Conservation (phyloP, 768 basidiomycete genomes). For the Boletus rex-veris region DNA sequence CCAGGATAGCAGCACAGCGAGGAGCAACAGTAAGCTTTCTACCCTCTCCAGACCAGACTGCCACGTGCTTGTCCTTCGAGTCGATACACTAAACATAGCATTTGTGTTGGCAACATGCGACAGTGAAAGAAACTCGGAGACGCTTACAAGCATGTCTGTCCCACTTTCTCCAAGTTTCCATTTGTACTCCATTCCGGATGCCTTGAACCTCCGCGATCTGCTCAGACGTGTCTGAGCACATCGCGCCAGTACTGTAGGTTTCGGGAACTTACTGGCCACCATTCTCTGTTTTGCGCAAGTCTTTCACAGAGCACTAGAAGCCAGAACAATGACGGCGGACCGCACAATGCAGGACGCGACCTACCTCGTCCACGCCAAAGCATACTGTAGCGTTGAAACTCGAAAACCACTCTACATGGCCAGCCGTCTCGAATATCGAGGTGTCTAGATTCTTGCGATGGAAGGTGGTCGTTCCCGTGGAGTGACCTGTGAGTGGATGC, state of each 20-base stretch:
- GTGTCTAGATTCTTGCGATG: slow-evolving; percentile 46
- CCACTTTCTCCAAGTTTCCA: slow-evolving; percentile 50
- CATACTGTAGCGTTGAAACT: slow-evolving; percentile 41
- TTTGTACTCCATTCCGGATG: slow-evolving; percentile 47
- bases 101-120: background rate
- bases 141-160: slow-evolving; percentile 44
- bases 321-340: background rate
- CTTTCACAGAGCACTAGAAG: slow-evolving; percentile 39
- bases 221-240: slow-evolving; percentile 1
- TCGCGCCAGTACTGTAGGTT: background rate
- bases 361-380: slow-evolving; percentile 49
- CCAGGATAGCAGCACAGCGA: slow-evolving; percentile 40
- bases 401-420: slow-evolving; percentile 51
- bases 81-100: slow-evolving; percentile 45
- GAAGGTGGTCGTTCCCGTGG: slow-evolving; percentile 43
- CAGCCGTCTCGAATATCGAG: slow-evolving; percentile 47
- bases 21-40: slow-evolving; percentile 39
- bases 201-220: slow-evolving; percentile 57
- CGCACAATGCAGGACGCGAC: background rate
- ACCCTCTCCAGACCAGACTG: slow-evolving; percentile 42
- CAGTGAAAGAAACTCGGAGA: background rate
- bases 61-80: slow-evolving; percentile 45
- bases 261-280: slow-evolving; percentile 42
- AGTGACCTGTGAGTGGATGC: slow-evolving; percentile 43
- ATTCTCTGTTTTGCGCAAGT: slow-evolving; percentile 50